Base-by-base conservation (phyloP, 306 rosid genomes). In the Rosa persica region DNA sequence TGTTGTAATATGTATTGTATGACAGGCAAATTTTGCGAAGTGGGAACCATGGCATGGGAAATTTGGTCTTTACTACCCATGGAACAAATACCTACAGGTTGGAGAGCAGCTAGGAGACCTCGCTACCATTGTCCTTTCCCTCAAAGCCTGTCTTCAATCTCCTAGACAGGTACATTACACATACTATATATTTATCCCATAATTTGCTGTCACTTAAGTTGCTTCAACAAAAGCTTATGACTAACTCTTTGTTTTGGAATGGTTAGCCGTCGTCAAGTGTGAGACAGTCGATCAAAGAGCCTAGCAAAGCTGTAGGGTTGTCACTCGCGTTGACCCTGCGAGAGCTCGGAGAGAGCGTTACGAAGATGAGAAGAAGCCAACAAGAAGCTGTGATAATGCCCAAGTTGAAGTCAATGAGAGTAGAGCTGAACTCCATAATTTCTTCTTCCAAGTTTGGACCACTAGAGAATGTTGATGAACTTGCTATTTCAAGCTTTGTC, bases 11-110 rank as follows among this genome's bases (percentile, higher is more conserved):
- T 52, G 0, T 27, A 15, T 23, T 48, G 5, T 38, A 22, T 69
- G 73, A 46, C 81, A 95, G 99, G 96, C 91, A 62, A 93, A 88
- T 77, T 95, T 89, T 67, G 98, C 99, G 77, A 91, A 84, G 74
- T 95, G 99, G 99, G 99, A 95, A 78, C 99, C 98, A 11, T 95
- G 99, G 99, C 99, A 91, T 85, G 93, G 98, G 23, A 95, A 82
- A 84, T 95, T 95, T 76, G 98, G 99, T 74, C 89, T 85, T 67
- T 73, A 79, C 38, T 84, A 95, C 80, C 99, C 99, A 15, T 95
- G 99, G 99, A 79, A 75, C 13, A 88, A 88, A 74, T 95, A 95
- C 83, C 87, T 95, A 48, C 81, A 90, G 65, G 82, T 91, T 52
- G 97, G 93, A 43, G 97, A 88, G 48, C 79, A 57, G 61, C 89